Percentiles rank a stretch among this genome's conserved stretches.
Evolutionary conservation across 164 flowering plant genomes (phyloP).

Genomic region (Euptelea pleiosperma): DNA sequence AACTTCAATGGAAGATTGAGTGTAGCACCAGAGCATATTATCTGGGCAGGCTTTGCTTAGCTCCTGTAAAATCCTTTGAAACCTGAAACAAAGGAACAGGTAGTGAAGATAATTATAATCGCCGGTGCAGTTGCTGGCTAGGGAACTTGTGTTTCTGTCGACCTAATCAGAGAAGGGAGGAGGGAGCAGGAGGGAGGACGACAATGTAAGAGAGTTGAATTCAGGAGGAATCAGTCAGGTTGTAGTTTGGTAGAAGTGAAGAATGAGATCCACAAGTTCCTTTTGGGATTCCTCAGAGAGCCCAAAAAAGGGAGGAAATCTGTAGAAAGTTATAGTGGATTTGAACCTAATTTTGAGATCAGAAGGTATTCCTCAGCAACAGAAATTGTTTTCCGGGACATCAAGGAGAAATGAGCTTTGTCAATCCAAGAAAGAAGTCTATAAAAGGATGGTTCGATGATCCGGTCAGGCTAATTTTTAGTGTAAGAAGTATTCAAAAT

Average conservation of each 20-base stretch:
- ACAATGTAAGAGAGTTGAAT: conserved; percentile 31
- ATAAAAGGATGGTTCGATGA: no score
- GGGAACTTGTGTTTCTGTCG: conserved; percentile 36
- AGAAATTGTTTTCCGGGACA: conserved; percentile 35
- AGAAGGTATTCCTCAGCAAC: conserved; percentile 34
- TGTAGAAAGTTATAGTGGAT: conserved; percentile 28
- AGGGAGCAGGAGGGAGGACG: conserved; percentile 27
- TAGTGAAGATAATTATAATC: conserved; percentile 29
- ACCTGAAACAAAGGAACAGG: conserved; percentile 30
- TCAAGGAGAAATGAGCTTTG: conserved; percentile 31
- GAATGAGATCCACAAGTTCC: conserved; percentile 43
- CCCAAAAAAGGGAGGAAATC: conserved; percentile 31
- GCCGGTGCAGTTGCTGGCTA: conserved; percentile 29
- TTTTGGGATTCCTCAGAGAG: conserved; percentile 40
- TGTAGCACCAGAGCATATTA: conserved; percentile 32
- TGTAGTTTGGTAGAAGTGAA: conserved; percentile 47
- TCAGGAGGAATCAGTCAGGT: conserved; percentile 38
- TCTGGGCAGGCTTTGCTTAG: conserved; percentile 39
- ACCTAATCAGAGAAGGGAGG: conserved; percentile 37
- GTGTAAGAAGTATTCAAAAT: no score
- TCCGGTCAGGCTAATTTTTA: no score
- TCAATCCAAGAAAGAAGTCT: no score
- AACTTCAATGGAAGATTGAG: conserved; percentile 29
- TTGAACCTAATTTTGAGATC: conserved; percentile 16
- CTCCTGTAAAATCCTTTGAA: conserved; percentile 41